Conservation (phyloP, 1,284 basidiomycete species). For the Apiotrichum akiyoshidainum region DNA sequence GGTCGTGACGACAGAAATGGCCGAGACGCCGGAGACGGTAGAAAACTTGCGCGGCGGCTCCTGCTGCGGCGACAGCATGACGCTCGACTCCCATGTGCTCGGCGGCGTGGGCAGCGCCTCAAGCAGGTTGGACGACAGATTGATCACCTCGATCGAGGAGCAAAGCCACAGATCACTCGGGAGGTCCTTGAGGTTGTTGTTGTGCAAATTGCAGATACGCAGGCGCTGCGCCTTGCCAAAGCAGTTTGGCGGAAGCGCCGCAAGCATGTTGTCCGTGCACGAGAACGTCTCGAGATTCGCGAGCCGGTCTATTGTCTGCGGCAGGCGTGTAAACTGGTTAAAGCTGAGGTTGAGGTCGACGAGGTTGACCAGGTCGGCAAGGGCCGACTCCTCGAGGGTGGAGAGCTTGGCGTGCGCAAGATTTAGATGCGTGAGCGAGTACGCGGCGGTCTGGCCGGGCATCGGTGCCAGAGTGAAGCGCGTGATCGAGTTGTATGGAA, state of each 20-base stretch:
- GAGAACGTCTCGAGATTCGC: constrained; percentile 69
- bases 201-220: constrained; percentile 78
- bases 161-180: constrained; percentile 83
- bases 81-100: constrained; percentile 20
- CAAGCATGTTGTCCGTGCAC: constrained; percentile 86
- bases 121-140: constrained; percentile 85
- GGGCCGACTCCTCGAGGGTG: constrained; percentile 68
- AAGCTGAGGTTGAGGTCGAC: constrained; percentile 71
- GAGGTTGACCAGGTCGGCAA: constrained; percentile 74
- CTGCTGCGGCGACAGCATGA: constrained; percentile 7
- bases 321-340: constrained; percentile 82
- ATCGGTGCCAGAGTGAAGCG: constrained; percentile 66
- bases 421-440: constrained; percentile 74
- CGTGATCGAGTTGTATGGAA: constrained; percentile 58
- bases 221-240: constrained; percentile 76
- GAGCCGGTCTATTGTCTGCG: constrained; percentile 74
- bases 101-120: constrained; percentile 69
- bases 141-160: constrained; percentile 68
- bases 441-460: constrained; percentile 58
- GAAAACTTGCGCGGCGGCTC: constrained; percentile 26
- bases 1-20: constrained; percentile 57
- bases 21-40: constrained; percentile 56
- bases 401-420: constrained; percentile 89
- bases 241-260: constrained; percentile 64
- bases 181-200: constrained; percentile 80